Base-by-base conservation (phyloP, 108 stramenopile genomes). In the Nitzschia inconspicua region DNA sequence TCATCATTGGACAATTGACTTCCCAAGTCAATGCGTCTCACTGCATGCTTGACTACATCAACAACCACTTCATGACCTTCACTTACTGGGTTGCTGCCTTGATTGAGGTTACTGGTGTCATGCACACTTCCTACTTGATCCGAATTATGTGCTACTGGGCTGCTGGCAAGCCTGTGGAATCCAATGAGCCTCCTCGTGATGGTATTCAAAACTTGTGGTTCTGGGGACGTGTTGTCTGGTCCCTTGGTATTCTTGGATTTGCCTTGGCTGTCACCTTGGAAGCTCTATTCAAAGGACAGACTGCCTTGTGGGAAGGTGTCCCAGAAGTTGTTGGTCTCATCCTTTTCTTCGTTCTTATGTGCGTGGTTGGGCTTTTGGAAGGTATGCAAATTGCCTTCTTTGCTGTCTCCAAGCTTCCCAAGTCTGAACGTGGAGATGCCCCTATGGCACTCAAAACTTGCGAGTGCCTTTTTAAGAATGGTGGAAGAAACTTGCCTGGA, bases 371-470 rank as follows among this genome's bases (percentile, higher is more conserved):
- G 66, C 75, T 85, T 48, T 70, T 92, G 16, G 91, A 92, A 68
- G 91, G 79, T 50, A 92, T 88, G 85, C 91, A 92, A 63, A 89
- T 92, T 72, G 91, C 91, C 57, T 86, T 84, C 77, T 92, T 92
- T 49, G 74, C 85, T 34, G 79, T 83, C 25, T 70, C 85, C 68
- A 92, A 87, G 77, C 40, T 92, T 19, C 47, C 55, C 3, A 64
- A 62, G 54, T 30, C 46, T 1, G 80, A 82, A 31, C 78, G 75
- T 39, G 75, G 78, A 53, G 50, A 40, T 7, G 37, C 55, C 42
- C 55, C 47, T 22, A 79, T 79, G 42, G 90, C 83, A 53, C 43
- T 56, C 44, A 64, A 61, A 47, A 92, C 84, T 25, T 82, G 80
- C 48, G 55, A 83, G 4, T 43, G 82, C 20, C 66, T 91, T 56